phyloP scores from a whole-genome alignment of 345 rosid genomes.

The Populus davidiana region DNA sequence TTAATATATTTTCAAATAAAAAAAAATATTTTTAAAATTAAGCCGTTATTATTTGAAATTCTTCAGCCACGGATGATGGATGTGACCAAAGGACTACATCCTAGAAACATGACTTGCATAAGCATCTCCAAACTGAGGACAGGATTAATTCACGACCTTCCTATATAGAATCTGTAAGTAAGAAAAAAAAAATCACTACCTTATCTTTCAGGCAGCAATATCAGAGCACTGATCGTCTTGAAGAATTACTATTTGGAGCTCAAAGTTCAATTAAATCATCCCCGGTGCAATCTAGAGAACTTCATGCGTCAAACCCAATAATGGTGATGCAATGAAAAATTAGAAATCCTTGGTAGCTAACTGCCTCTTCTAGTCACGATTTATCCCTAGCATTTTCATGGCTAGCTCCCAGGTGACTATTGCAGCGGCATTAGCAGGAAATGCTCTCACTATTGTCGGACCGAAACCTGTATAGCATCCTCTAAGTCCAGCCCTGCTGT shows the following conservation, averaged over 20 bases:
- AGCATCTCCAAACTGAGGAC: constrained; percentile 1
- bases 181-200: background rate
- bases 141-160: background rate
- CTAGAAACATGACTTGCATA: background rate
- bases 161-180: background rate
- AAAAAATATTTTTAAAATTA: too few species aligned
- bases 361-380: constrained; percentile 33
- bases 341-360: constrained; percentile 2
- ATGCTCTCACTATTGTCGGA: constrained; percentile 80
- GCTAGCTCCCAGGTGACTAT: constrained; percentile 96
- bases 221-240: background rate
- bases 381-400: constrained; percentile 66
- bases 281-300: background rate
- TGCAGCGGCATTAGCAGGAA: constrained; percentile 97
- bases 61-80: background rate
- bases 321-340: constrained; percentile 8
- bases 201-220: background rate
- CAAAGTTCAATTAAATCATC: background rate
- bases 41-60: too few species aligned
- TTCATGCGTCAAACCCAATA: background rate
- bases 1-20: too few species aligned
- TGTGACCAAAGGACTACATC: constrained; percentile 3
- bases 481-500: constrained; percentile 66
- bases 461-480: constrained; percentile 92
- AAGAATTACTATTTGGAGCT: background rate